Base-by-base conservation (phyloP, 371 early-diverging fungal genomes). In the Synchytrium microbalum region DNA sequence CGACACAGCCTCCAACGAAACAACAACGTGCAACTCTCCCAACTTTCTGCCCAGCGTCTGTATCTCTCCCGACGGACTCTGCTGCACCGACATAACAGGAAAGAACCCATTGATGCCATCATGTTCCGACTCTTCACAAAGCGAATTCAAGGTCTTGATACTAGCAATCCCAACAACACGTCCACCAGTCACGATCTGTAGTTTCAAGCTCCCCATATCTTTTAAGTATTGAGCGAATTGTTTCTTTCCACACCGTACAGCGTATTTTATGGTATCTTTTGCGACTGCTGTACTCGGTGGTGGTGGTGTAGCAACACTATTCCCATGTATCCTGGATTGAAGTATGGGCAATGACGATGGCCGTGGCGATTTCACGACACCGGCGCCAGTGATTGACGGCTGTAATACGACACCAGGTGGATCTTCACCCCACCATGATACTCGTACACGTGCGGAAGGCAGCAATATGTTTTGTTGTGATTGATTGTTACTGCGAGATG, bases 401-500 rank as follows among this genome's bases (percentile, higher is more conserved):
- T 57, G 54, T 23, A 71, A 68, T 28, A 59, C 28, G 23, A 63
- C 51, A 28, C 64, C 62, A 13, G 65, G 51, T 3, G 60, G 65
- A 32, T 66, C 67, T 19, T 63, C 61, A 5, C 72, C 72, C 72
- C 72, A 72, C 72, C 72, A 72, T 0, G 1, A 1, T 13, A 72
- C 24, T 19, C 59, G n/a, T n/a, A 61, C 1, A 68, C 68, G 13
- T 51, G 13, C 51, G 51, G 51, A 14, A 14, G 51, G n/a, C 51
- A 13, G 51, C 14, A n/a, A 51, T n/a, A 13, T n/a, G 51, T 14
- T n/a, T n/a, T 14, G 14, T 14, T n/a, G n/a, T 51, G 51, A n/a
- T 51, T 51, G 51, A 13, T 51, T 14, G 14, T 51, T 51, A 13
- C 51, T 14, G 51, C 51, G 51, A 14, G 51, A n/a, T 51, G 51